A percentile compares a stretch with the other conserved stretches of the same genome.
Conservation (phyloP, 805 yeast species). For the Metschnikowia colocasiae region DNA sequence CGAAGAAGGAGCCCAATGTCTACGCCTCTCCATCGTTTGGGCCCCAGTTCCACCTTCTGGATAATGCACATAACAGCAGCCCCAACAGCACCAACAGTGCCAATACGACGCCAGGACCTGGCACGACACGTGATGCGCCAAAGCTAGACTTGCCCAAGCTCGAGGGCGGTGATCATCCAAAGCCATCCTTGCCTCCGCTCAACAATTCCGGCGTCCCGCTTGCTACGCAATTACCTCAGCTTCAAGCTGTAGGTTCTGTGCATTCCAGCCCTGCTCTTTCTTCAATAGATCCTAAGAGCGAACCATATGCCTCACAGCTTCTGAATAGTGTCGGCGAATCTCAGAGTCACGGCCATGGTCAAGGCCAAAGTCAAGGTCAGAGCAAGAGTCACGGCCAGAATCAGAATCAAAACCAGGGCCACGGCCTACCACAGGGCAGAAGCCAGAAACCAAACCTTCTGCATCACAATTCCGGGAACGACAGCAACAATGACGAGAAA, state of each 20-base stretch:
- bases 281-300: neutral
- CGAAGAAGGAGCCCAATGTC: conserved; percentile 10
- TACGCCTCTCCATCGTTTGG: conserved; percentile 45
- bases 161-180: conserved; percentile 10
- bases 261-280: neutral
- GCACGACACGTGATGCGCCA: neutral
- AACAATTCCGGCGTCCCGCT: conserved; percentile 20
- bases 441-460: neutral
- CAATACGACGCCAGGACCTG: neutral
- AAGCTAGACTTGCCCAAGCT: conserved; percentile 4
- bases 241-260: conserved; percentile 6
- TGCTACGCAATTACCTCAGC: conserved; percentile 24
- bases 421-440: neutral
- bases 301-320: neutral
- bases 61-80: neutral
- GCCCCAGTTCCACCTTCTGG: conserved; percentile 35
- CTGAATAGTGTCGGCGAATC: neutral
- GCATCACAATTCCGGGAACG: neutral
- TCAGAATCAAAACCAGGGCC: neutral
- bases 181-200: conserved; percentile 19
- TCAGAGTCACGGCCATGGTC: neutral
- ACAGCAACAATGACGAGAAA: conserved; percentile 6
- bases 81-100: neutral
- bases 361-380: neutral
- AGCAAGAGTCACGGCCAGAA: neutral